Conservation (phyloP, 2,329 filamentous ascomycete species). For the Nigrospora sphaerica region DNA sequence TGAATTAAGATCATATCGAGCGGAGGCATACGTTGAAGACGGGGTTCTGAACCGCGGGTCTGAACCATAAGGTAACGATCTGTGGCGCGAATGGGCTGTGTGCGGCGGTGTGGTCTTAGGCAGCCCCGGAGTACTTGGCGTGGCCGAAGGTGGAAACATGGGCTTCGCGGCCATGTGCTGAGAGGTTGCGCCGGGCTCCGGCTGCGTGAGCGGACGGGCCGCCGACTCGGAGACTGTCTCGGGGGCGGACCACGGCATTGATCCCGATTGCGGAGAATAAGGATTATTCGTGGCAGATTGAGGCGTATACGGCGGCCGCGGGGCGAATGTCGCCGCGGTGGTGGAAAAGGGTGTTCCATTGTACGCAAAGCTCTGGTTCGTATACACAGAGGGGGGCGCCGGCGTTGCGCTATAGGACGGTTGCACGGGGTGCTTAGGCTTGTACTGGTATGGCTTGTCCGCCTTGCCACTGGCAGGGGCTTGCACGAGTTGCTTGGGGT, state of each 20-base stretch:
- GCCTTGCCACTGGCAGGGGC: conserved; percentile 9
- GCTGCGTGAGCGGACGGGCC: conserved; percentile 1
- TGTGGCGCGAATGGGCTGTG: conserved; percentile 15
- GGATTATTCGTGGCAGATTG: conserved; percentile 2
- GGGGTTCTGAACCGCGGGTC: conserved; percentile 23
- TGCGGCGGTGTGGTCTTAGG: neutral
- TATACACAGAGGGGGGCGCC: conserved; percentile 14
- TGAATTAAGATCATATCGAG: conserved; percentile 17
- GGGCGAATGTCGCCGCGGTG: conserved; percentile 4
- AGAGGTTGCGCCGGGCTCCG: neutral
- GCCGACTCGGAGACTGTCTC: conserved; percentile 6
- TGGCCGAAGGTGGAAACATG: neutral
- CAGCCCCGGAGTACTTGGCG: neutral
- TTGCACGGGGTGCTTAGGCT: conserved; percentile 18
- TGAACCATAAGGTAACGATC: conserved; percentile 19
- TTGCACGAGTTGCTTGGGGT: conserved; percentile 11
- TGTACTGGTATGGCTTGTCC: conserved; percentile 27
- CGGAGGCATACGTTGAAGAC: conserved; percentile 23
- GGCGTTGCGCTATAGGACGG: neutral
- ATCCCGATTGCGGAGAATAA: conserved; percentile 3
- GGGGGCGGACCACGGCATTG: conserved; percentile 1
- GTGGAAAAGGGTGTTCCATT: conserved; percentile 12
- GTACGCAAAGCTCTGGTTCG: conserved; percentile 27
- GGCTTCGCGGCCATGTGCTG: conserved; percentile 1
- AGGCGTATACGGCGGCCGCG: conserved; percentile 3